Evolutionary conservation across 116 monocot genomes (phyloP).

Genomic region (Posidonia oceanica): DNA sequence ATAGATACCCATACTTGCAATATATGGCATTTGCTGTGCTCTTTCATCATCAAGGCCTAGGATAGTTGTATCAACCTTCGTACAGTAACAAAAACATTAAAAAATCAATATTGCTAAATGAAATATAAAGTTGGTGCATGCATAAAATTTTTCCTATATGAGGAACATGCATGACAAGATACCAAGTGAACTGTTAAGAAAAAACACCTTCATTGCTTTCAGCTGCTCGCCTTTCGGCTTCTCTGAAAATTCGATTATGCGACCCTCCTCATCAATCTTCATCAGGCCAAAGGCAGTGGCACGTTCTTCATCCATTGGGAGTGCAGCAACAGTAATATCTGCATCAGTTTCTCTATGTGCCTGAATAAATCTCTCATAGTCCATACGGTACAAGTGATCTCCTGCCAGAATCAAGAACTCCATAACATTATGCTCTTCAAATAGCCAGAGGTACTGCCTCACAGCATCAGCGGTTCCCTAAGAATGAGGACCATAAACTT

Average conservation of each 20-base stretch:
- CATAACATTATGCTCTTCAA: slow-evolving; percentile 93
- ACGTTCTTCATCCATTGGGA: slow-evolving; percentile 88
- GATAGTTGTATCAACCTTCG: slow-evolving; percentile 93
- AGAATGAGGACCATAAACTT: background rate
- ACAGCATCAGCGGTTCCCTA: slow-evolving; percentile 99
- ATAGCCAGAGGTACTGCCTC: slow-evolving; percentile 89
- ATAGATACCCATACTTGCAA: slow-evolving; percentile 98
- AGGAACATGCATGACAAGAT: no score
- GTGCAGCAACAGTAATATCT: slow-evolving; percentile 89
- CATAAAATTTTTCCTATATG: background rate
- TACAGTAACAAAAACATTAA: background rate
- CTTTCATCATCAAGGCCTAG: slow-evolving; percentile 86
- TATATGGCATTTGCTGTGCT: slow-evolving; percentile 89
- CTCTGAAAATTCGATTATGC: slow-evolving; percentile 90
- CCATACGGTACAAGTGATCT: slow-evolving; percentile 97
- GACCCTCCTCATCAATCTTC: slow-evolving; percentile 97
- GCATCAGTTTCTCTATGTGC: slow-evolving; percentile 95
- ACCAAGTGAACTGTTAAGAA: no score
- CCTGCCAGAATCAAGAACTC: slow-evolving; percentile 89
- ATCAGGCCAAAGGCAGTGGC: slow-evolving; percentile 91
- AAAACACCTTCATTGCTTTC: slow-evolving; percentile 65
- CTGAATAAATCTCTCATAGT: slow-evolving; percentile 94
- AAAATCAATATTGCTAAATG: background rate
- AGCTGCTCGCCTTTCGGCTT: slow-evolving; percentile 89
- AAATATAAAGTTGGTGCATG: background rate